phyloP scores from a whole-genome alignment of 1,284 basidiomycete genomes.

The Inonotus obliquus region DNA sequence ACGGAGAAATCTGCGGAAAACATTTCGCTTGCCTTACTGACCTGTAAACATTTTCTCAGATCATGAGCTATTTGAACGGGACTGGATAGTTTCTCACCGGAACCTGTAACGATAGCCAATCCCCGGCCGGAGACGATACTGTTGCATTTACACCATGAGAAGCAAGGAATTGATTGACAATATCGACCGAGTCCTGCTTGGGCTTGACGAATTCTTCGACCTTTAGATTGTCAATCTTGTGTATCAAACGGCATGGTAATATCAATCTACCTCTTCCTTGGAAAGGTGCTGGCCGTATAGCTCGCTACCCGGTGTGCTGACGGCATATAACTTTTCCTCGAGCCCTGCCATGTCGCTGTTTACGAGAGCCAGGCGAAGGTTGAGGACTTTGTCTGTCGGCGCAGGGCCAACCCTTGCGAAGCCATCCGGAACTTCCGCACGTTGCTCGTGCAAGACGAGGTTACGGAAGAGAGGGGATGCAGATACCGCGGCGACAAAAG shows the following conservation, averaged over 20 bases:
- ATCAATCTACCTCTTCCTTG: constrained; percentile 25
- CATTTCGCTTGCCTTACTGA: constrained; percentile 20
- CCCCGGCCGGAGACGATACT: constrained; percentile 21
- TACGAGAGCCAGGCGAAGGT: constrained; percentile 25
- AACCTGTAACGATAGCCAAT: constrained; percentile 23
- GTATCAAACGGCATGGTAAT: neutral
- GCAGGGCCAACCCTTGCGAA: constrained; percentile 23
- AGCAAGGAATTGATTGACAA: constrained; percentile 20
- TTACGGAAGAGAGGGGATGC: constrained; percentile 13
- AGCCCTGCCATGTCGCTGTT: constrained; percentile 24
- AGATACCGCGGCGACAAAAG: constrained; percentile 12
- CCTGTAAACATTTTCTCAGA: neutral
- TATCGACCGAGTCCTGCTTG: constrained; percentile 15
- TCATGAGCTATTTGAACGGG: neutral
- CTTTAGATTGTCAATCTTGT: neutral
- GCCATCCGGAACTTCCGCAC: constrained; percentile 21
- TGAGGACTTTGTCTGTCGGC: constrained; percentile 20
- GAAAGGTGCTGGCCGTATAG: constrained; percentile 28
- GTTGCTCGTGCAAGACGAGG: constrained; percentile 24
- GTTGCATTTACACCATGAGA: constrained; percentile 16
- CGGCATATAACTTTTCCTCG: constrained; percentile 24
- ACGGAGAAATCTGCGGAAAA: constrained; percentile 19
- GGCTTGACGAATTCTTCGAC: constrained; percentile 22
- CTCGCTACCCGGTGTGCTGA: constrained; percentile 26
- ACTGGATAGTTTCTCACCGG: neutral